Conservation (phyloP, 1,139 yeast genomes). For the Blastobotrys aristatus region DNA sequence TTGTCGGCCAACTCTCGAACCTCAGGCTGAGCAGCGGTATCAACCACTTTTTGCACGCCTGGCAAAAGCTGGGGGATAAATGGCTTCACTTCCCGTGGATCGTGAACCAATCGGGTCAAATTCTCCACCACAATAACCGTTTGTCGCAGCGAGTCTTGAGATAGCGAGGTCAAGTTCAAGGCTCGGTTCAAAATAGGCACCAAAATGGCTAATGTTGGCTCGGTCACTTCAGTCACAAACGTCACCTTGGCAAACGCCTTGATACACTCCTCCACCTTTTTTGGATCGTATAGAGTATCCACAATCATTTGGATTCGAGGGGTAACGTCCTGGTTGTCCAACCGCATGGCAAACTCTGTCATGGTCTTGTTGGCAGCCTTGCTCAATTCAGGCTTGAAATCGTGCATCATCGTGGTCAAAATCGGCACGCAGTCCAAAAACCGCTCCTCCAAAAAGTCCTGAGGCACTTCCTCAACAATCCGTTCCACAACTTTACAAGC, state of each 20-base stretch:
- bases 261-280: constrained; percentile 82
- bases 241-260: constrained; percentile 89
- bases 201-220: constrained; percentile 82
- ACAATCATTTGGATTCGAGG: constrained; percentile 83
- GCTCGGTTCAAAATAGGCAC: constrained; percentile 94
- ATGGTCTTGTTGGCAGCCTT: constrained; percentile 73
- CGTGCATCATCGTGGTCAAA: constrained; percentile 84
- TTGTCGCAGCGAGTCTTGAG: constrained; percentile 94
- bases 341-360: constrained; percentile 66
- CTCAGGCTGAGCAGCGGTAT: constrained; percentile 92
- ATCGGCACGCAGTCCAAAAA: constrained; percentile 79
- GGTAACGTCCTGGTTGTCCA: constrained; percentile 88
- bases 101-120: constrained; percentile 90
- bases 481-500: constrained; percentile 70
- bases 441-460: constrained; percentile 76
- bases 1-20: constrained; percentile 90
- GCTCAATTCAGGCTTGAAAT: constrained; percentile 93
- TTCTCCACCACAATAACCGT: constrained; percentile 95
- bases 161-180: constrained; percentile 77
- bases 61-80: constrained; percentile 85
- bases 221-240: constrained; percentile 97
- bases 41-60: constrained; percentile 80
- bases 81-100: constrained; percentile 83
- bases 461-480: constrained; percentile 73
- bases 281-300: constrained; percentile 85